These are phyloP conservation scores for Leishmania guyanensis DNA, from an alignment of 208 protist species.

Conservation along the genomic window DNA sequence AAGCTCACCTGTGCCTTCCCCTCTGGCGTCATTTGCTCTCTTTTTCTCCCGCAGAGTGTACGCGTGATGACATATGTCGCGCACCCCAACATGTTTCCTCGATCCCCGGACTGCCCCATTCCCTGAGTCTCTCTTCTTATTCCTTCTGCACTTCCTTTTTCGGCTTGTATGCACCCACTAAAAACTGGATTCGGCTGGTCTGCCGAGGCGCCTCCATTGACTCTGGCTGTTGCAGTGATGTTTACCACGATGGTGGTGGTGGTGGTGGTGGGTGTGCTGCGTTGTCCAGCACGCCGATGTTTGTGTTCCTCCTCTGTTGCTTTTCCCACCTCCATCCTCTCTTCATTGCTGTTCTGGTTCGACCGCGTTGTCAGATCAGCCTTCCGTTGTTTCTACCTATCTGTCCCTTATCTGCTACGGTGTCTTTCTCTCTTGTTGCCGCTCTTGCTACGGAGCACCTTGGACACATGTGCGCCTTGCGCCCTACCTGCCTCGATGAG, in stretches of 20 bases:
- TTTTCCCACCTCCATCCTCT: not conserved
- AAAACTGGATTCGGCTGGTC: not conserved
- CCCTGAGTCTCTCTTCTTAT: constrained; percentile 4
- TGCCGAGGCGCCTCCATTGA: not conserved
- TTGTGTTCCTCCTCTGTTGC: not conserved
- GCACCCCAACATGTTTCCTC: not conserved
- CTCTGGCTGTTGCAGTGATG: not conserved
- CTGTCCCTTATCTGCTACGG: not conserved
- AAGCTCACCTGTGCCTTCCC: not conserved
- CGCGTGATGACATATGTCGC: not conserved
- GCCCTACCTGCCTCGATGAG: not conserved
- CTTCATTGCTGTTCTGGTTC: not conserved
- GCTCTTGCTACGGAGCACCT: not conserved
- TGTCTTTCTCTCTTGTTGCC: not conserved
- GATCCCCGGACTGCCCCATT: not conserved
- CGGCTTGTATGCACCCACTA: not conserved
- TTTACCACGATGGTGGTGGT: not conserved
- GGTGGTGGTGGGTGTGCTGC: not conserved
- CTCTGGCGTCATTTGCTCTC: not conserved
- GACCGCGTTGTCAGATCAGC: too few relatives aligned
- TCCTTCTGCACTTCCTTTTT: not conserved
- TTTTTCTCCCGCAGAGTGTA: not conserved
- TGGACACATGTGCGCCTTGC: not conserved
- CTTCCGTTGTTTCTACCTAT: not conserved
- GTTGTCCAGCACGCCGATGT: not conserved